Evolutionary conservation across 345 rosid genomes (phyloP), one percentile per base, ranked within the genome.

Genomic region (Brassica cretica): DNA sequence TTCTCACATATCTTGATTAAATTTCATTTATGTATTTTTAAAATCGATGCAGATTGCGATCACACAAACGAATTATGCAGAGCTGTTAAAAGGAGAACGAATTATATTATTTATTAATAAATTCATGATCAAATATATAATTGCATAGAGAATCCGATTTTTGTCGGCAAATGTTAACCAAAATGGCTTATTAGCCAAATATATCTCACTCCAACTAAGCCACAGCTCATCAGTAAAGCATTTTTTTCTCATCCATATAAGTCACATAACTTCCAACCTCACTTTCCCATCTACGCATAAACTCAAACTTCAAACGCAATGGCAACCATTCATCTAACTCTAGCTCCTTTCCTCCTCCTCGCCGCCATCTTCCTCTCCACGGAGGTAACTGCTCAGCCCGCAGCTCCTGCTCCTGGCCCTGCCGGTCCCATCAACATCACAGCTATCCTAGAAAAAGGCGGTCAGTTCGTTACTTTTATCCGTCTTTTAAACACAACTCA

Each of bases 371-470:
- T 85, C 77, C 74, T 89, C 2, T 0, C 82, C 12, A 16, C 61
- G 2, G 78, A 37, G 18, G 62, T 15, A 63, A 41, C 72, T 12
- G 71, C 82, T 64, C 80, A 80, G 30, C 76, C 59, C 18, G 65
- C 73, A 0, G 91, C 97, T 41, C 88, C 89, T 0, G 88, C 91
- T 24, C 92, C 91, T 0, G 71, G 77, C 30, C 84, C 89, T 0
- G 2, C 92, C 7, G 91, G 96, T 35, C 94, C 92, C 1, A 32
- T 86, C 41, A 92, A 92, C 82, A 55, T 94, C 75, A 94, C 97
- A 0, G 89, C 83, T 0, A 85, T 94, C 83, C 96, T 94, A 1
- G 89, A 74, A 73, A 92, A 88, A 69, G 68, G 58, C 2, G 96
- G 97, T 30, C 95, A 91, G 73, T 94, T 74, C 87, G 81, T 82